Conservation (phyloP, 257 asterid genomes). For the Gentiana macrophylla region DNA sequence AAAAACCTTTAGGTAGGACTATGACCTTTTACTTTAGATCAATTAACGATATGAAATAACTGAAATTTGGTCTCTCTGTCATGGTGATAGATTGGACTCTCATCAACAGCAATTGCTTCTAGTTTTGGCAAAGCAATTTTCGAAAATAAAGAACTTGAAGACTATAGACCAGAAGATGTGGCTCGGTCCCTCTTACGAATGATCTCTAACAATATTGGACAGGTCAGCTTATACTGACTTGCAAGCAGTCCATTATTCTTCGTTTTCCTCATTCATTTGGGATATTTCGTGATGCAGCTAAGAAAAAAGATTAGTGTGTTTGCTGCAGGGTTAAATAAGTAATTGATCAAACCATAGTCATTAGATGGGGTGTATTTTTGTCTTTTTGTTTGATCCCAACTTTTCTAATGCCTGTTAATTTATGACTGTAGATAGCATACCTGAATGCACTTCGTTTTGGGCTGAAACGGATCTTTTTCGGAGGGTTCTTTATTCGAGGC, state of each 20-base stretch:
- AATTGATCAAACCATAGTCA: too few relatives aligned
- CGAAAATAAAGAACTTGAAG: conserved; percentile 61
- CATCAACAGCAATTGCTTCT: conserved; percentile 81
- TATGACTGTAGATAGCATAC: conserved; percentile 60
- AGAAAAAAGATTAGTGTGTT: background rate
- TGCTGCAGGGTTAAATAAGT: too few relatives aligned
- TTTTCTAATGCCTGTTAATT: conserved; percentile 7
- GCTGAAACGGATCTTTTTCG: conserved; percentile 75
- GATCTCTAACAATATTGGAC: conserved; percentile 91
- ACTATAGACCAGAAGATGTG: conserved; percentile 68
- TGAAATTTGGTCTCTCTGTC: background rate
- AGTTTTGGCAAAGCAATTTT: conserved; percentile 83
- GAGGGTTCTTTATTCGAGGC: conserved; percentile 86
- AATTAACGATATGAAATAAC: background rate
- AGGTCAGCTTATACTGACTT: conserved; percentile 34
- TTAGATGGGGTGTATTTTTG: too few relatives aligned
- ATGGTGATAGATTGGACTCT: conserved; percentile 59
- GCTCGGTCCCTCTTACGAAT: conserved; percentile 83
- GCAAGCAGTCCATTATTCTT: background rate
- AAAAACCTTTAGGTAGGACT: too few relatives aligned
- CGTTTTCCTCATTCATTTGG: background rate
- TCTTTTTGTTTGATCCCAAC: background rate
- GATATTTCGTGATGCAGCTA: background rate
- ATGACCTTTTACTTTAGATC: too few relatives aligned
- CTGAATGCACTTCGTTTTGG: conserved; percentile 77